Conservation (phyloP, 768 basidiomycete genomes). For the Lactarius hengduanensis region DNA sequence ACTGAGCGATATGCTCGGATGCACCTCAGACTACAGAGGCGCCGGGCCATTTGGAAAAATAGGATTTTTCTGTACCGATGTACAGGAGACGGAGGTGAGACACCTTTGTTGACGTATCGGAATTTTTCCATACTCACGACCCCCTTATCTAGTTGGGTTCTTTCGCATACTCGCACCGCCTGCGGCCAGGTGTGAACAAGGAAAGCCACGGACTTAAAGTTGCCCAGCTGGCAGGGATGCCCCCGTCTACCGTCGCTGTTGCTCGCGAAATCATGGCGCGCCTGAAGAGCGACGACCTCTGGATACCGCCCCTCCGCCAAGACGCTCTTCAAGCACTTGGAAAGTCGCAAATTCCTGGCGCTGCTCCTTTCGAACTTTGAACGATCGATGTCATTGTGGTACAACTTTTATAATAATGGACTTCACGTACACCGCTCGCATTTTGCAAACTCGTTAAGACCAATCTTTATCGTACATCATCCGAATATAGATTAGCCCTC, state of each 20-base stretch:
- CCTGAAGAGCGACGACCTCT: slow-evolving; percentile 34
- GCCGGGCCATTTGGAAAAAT: slow-evolving; percentile 56
- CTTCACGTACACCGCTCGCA: background rate
- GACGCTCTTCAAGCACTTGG: slow-evolving; percentile 22
- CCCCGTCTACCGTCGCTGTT: slow-evolving; percentile 54
- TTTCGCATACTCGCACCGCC: slow-evolving; percentile 81
- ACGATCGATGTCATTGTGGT: background rate
- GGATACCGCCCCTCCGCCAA: slow-evolving; percentile 5
- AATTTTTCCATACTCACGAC: background rate
- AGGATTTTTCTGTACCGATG: slow-evolving; percentile 86
- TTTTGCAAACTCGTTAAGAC: background rate
- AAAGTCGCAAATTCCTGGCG: slow-evolving; percentile 21
- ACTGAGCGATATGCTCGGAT: slow-evolving; percentile 79
- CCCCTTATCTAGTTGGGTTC: slow-evolving; percentile 54
- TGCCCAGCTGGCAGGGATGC: slow-evolving; percentile 85
- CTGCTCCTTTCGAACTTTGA: background rate
- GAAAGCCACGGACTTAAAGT: slow-evolving; percentile 92
- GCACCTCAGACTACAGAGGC: slow-evolving; percentile 44
- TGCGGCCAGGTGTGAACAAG: slow-evolving; percentile 81
- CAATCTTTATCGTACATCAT: background rate
- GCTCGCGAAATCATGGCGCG: slow-evolving; percentile 54
- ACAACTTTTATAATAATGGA: background rate
- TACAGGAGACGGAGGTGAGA: slow-evolving; percentile 73
- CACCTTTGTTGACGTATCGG: background rate
- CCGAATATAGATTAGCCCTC: background rate